Conservation (phyloP, 108 stramenopile species). For the Skeletonema marinoi region DNA sequence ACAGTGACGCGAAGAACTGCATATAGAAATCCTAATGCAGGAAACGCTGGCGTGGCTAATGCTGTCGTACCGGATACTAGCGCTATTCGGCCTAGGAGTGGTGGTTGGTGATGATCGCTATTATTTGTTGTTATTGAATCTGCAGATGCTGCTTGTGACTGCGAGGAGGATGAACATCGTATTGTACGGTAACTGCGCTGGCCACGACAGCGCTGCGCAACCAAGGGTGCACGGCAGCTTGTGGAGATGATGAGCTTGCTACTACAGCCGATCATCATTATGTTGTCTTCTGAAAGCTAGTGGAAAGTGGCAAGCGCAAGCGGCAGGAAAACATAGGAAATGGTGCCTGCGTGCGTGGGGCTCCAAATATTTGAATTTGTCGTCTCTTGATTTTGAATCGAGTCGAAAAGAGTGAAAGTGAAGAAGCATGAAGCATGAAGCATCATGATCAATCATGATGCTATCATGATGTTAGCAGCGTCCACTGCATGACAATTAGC, state of each 20-base stretch:
- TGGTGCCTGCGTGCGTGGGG: too few species aligned
- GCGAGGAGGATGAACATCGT: background rate
- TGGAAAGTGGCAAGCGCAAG: too few species aligned
- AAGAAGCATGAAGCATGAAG: too few species aligned
- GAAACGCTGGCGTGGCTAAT: slow-evolving; percentile 51
- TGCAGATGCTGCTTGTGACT: background rate
- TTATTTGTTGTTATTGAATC: background rate
- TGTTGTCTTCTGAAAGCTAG: too few species aligned
- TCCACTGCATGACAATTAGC: too few species aligned
- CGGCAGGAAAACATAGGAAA: too few species aligned
- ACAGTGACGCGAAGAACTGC: slow-evolving; percentile 24
- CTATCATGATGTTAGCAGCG: too few species aligned
- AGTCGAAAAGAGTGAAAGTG: too few species aligned
- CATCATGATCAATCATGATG: too few species aligned
- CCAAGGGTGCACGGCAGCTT: background rate
- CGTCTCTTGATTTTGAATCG: too few species aligned
- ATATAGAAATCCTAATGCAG: slow-evolving; percentile 49
- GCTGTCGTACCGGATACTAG: slow-evolving; percentile 47
- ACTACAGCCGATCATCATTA: background rate
- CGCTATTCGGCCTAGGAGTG: slow-evolving; percentile 43
- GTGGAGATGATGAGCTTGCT: background rate
- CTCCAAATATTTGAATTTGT: too few species aligned
- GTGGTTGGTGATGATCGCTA: slow-evolving; percentile 26
- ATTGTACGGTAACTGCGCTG: background rate
- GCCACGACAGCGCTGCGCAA: background rate